Base-by-base conservation (phyloP, 1,139 yeast species). In the Protomyces pachydermus region DNA sequence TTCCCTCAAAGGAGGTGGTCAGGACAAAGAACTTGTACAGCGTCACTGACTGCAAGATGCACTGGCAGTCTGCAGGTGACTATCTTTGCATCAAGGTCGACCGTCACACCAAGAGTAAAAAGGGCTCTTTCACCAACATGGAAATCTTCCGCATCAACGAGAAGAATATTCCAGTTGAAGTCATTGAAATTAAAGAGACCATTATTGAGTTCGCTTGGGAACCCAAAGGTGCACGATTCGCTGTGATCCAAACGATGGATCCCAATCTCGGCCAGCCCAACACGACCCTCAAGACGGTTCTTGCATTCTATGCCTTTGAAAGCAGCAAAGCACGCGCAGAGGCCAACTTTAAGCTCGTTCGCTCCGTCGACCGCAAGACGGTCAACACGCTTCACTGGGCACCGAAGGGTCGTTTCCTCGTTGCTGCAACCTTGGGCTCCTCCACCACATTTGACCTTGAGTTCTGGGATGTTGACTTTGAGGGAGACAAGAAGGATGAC, bases 201-300 rank as follows among this genome's bases (percentile, higher is more conserved):
- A 91, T 91, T 60, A 78, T 88, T 67, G 87, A 87, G 75, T 88
- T 95, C 77, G 91, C 91, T 65, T 95, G 98, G 98, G 98, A 95
- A 78, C 97, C 98, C 72, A 84, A 81, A 71, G 86, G 95, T 37
- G 93, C 89, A 74, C 83, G 97, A 74, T 91, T 93, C 71, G 85
- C 88, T 67, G 83, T 87, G 62, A 85, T 93, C 71, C 85, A 96
- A 39, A 71, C 76, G 66, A 68, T 71, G 56, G 80, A 78, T 65
- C 69, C 68, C 68, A 48, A 56, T 53, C 65, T 64, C 32, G 68
- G 67, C 52, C 61, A 58, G 20, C 68, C 67, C n/a, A 65, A 57
- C 23, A 61, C 52, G 58, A 61, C 67, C n/a, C 50, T 63, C 54
- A 84, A 83, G 74, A 89, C 89, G 73, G 81, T 80, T 60, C 81